Evolutionary conservation across 1,139 yeast genomes (phyloP), one percentile per base, ranked within the genome.

Genomic region (Debaryomyces robertsiae): DNA sequence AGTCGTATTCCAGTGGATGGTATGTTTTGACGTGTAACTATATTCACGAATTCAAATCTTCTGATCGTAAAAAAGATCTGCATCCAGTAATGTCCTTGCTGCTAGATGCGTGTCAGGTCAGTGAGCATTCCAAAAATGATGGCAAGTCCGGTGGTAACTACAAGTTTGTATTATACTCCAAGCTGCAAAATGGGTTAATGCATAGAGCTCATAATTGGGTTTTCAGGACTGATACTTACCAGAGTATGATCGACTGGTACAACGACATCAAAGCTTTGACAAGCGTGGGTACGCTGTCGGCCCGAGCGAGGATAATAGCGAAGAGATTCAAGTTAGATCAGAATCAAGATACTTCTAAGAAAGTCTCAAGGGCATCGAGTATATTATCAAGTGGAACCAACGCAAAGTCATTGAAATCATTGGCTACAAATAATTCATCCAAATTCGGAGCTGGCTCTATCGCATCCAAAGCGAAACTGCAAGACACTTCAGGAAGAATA

Each of bases 201-300:
- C 85, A 84, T 50, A 77, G 89, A 55, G 87, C 89, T 39, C 97
- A 91, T 65, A 90, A 89, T 55, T 90, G 94, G 89, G 95, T 90
- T 9, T 91, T 93, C 67, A 76, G 96, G 53, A 84, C 95, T 17
- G 91, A 86, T 55, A 78, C 84, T 34, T 85, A 85, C 55, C 84
- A 81, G 35, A 69, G 77, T 36, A 85, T 90, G 91, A 80, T 84
- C 55, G 78, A 75, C 19, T 93, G 98, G 98, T 88, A 79, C 61
- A 77, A 78, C 48, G 95, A 87, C 57, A 73, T 91, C 48, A 81
- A 81, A 54, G 71, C 72, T 32, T 69, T 89, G 54, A 85, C 89
- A 6, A 63, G 69, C 27, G 67, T 84, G 50, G 69, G 81, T 13
- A 73, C 77, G 4, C 83, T 88, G 3, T 61, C 75, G 6, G 69